phyloP scores from a whole-genome alignment of 2,329 filamentous ascomycete species.

The Dactylonectria macrodidyma region DNA sequence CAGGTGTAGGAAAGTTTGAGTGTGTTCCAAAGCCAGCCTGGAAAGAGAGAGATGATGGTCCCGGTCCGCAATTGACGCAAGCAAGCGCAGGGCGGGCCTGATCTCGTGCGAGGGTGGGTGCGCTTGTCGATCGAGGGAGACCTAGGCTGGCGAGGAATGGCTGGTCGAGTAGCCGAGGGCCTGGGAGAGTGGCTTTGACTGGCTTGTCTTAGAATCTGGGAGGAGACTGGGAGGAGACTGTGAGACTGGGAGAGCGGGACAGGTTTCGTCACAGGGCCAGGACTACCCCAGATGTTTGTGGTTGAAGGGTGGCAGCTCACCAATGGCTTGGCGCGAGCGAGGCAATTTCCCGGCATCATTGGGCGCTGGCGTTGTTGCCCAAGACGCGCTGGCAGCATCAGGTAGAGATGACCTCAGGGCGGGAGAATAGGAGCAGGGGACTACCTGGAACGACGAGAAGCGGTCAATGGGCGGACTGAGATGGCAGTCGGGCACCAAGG shows the following conservation, averaged over 20 bases:
- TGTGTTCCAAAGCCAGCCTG: conserved; percentile 39
- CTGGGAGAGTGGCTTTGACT: too few species aligned
- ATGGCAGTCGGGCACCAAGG: conserved; percentile 50
- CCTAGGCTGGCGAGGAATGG: conserved; percentile 31
- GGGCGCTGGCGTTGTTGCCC: conserved; percentile 54
- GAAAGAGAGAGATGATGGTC: conserved; percentile 36
- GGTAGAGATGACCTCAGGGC: conserved; percentile 49
- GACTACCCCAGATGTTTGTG: conserved; percentile 50
- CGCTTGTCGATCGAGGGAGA: conserved; percentile 37
- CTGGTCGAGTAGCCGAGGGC: conserved; percentile 35
- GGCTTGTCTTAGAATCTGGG: too few species aligned
- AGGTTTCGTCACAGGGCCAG: conserved; percentile 38
- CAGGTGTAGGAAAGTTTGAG: conserved; percentile 39
- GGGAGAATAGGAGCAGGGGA: conserved; percentile 51
- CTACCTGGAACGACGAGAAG: conserved; percentile 52
- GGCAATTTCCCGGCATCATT: conserved; percentile 48
- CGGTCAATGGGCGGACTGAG: conserved; percentile 50
- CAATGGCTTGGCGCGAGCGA: conserved; percentile 39
- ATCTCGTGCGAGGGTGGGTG: conserved; percentile 44
- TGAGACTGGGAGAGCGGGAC: conserved; percentile 19
- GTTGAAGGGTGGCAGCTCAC: conserved; percentile 36
- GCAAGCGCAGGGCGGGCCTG: conserved; percentile 43
- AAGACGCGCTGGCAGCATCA: conserved; percentile 48
- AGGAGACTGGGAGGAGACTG: conserved; percentile 7
- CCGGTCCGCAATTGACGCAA: conserved; percentile 45